Evolutionary conservation across 2,329 filamentous ascomycete species (phyloP).

Genomic region (Venturia nashicola): DNA sequence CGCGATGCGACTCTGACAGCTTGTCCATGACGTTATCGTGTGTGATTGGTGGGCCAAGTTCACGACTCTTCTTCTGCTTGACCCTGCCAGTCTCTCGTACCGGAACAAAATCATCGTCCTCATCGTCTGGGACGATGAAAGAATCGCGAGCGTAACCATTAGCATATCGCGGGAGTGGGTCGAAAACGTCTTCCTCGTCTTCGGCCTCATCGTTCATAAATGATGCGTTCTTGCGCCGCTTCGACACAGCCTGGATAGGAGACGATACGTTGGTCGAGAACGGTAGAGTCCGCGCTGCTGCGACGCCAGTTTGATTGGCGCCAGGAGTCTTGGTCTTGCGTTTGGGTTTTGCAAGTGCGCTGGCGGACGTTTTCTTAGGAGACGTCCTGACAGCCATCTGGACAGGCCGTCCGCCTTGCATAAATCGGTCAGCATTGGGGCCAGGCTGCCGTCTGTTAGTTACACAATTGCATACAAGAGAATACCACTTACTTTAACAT

Average conservation of each 20-base stretch:
- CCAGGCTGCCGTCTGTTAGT: conserved; percentile 22
- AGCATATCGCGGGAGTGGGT: conserved; percentile 12
- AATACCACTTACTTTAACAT: conserved; percentile 46
- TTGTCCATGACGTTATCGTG: conserved; percentile 40
- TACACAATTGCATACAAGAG: neutral
- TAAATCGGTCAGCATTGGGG: conserved; percentile 34
- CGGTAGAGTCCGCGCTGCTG: conserved; percentile 15
- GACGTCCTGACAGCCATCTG: conserved; percentile 42
- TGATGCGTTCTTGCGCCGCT: conserved; percentile 20
- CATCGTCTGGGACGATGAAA: conserved; percentile 24
- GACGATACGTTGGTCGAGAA: conserved; percentile 59
- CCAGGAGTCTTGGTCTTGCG: conserved; percentile 14
- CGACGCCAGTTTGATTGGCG: conserved; percentile 5
- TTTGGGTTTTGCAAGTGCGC: conserved; percentile 20
- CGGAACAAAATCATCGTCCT: conserved; percentile 25
- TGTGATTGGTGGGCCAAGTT: conserved; percentile 46
- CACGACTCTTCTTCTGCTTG: conserved; percentile 25
- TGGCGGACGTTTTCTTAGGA: conserved; percentile 26
- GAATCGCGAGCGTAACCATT: conserved; percentile 25
- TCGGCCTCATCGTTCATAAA: conserved; percentile 11
- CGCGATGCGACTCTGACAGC: conserved; percentile 48
- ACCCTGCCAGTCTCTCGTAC: conserved; percentile 19
- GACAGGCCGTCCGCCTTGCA: conserved; percentile 30
- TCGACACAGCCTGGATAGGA: conserved; percentile 38
- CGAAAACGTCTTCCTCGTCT: conserved; percentile 17